phyloP scores from a whole-genome alignment of 192 early-diverging fungal genomes.

The Paraglomus brasilianum region DNA sequence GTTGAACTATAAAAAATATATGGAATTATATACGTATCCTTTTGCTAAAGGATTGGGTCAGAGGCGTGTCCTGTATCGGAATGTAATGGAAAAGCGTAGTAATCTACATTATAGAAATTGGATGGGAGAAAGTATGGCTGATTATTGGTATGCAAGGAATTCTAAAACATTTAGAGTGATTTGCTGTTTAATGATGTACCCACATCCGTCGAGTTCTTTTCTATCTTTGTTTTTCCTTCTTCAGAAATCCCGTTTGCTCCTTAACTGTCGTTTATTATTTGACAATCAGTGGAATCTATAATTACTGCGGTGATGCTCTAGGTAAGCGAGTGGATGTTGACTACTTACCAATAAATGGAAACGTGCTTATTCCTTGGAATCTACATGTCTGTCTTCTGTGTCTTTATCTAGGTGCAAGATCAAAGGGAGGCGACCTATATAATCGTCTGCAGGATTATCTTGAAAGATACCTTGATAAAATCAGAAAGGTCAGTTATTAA shows the following conservation, averaged over 20 bases:
- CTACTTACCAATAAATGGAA: neutral
- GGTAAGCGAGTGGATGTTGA: conserved; percentile 3
- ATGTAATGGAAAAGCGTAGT: neutral
- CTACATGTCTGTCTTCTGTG: neutral
- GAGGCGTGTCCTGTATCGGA: neutral
- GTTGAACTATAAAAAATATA: conserved; percentile 70
- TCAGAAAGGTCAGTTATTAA: conserved; percentile 35
- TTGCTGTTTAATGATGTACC: neutral
- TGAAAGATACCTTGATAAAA: conserved; percentile 51
- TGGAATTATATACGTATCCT: conserved; percentile 82
- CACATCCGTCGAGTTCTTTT: neutral
- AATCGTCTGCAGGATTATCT: conserved; percentile 50
- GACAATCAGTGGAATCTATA: conserved; percentile 58
- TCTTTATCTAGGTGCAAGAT: conserved; percentile 43
- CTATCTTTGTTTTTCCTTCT: neutral
- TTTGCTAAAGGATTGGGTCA: neutral
- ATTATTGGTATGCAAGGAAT: neutral
- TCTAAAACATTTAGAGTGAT: neutral
- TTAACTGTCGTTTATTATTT: neutral
- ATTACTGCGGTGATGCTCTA: conserved; percentile 56
- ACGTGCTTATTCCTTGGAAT: neutral
- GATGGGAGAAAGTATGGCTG: neutral
- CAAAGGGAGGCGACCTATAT: conserved; percentile 58
- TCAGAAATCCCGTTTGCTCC: neutral
- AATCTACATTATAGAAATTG: neutral